phyloP scores from a whole-genome alignment of 345 rosid genomes.

The Eucalyptus regnans region DNA sequence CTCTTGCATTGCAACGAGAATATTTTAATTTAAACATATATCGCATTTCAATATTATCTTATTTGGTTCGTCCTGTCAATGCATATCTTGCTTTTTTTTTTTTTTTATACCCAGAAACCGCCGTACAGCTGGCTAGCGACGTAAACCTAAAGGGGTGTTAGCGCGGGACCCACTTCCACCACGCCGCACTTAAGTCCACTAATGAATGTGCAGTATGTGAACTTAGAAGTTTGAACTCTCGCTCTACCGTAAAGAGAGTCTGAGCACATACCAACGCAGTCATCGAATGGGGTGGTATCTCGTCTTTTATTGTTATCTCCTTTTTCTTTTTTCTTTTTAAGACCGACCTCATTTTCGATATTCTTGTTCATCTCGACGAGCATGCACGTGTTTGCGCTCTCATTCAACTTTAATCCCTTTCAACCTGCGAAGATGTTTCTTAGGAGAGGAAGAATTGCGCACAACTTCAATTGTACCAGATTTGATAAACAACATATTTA shows the following conservation, averaged over 20 bases:
- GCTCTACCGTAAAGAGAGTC: no score
- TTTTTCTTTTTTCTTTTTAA: background rate
- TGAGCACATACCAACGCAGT: no score
- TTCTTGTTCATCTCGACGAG: background rate
- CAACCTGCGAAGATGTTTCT: background rate
- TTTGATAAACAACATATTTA: background rate
- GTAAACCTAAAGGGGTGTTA: no score
- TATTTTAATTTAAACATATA: background rate
- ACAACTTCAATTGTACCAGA: background rate
- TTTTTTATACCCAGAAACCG: no score
- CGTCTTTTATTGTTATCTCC: accelerated
- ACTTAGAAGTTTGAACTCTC: no score
- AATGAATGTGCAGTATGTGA: no score
- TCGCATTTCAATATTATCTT: accelerated
- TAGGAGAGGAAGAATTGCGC: background rate
- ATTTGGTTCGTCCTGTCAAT: background rate
- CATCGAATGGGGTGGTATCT: background rate
- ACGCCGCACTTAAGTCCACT: no score
- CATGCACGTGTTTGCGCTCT: background rate
- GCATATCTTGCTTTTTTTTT: accelerated
- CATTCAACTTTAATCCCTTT: background rate
- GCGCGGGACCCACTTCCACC: no score
- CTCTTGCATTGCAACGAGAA: background rate
- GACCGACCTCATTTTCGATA: accelerated
- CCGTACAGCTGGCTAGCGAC: no score